Conservation (phyloP, 331 rosid genomes). For the Malus hybrid region DNA sequence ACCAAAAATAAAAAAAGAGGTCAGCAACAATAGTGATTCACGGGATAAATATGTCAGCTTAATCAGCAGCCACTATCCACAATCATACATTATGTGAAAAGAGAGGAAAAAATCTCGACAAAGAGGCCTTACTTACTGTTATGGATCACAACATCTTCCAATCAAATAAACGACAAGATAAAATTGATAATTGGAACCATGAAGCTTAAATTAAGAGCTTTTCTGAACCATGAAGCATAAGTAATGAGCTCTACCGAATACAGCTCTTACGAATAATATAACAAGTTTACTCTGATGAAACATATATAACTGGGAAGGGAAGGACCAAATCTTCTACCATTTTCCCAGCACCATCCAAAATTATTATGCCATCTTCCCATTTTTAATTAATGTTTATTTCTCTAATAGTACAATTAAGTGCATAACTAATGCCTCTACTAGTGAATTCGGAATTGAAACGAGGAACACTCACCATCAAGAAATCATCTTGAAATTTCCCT, state of each 20-base stretch:
- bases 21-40: no score
- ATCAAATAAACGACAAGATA: neutral
- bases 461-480: neutral
- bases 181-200: neutral
- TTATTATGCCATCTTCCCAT: neutral
- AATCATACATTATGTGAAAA: neutral
- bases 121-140: neutral
- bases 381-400: neutral
- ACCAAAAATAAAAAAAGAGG: no score
- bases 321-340: neutral
- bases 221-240: neutral
- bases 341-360: neutral
- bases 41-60: no score
- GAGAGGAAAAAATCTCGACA: neutral
- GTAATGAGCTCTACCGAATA: neutral
- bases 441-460: slow-evolving; percentile 9
- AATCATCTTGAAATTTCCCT: no score
- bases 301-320: neutral
- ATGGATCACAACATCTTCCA: neutral
- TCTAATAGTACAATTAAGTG: neutral
- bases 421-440: neutral
- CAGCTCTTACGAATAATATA: neutral
- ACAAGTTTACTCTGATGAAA: neutral
- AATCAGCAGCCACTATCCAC: neutral
- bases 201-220: neutral